Percentiles rank a stretch among this genome's conserved stretches.
Conservation (phyloP, 23 red algal genomes). For the Pyropia yezoensis region DNA sequence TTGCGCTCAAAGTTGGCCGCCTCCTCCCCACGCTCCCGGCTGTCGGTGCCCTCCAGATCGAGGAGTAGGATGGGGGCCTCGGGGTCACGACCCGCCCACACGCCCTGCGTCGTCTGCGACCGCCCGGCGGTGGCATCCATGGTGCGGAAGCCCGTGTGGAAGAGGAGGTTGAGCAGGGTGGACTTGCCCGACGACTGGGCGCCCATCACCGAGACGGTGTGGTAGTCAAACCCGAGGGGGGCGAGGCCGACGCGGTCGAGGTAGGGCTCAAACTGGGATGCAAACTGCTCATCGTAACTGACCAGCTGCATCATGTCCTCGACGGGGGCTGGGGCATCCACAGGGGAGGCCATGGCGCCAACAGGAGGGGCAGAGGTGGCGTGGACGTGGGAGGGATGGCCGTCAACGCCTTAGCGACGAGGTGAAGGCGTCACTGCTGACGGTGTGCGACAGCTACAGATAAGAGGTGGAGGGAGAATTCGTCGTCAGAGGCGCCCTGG, state of each 20-base stretch:
- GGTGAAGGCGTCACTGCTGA: too few species aligned
- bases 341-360: background rate
- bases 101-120: constrained; percentile 91
- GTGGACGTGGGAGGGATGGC: background rate
- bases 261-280: constrained; percentile 41
- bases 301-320: constrained; percentile 68
- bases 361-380: background rate
- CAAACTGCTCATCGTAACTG: constrained; percentile 84
- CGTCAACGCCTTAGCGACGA: too few species aligned
- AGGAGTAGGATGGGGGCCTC: constrained; percentile 56
- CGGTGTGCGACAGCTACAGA: too few species aligned
- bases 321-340: background rate
- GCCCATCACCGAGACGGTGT: constrained; percentile 84
- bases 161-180: constrained; percentile 91
- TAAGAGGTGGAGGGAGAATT: too few species aligned
- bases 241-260: constrained; percentile 19
- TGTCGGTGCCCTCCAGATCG: constrained; percentile 96
- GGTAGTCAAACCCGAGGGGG: constrained; percentile 61
- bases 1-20: constrained; percentile 90
- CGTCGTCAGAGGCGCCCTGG: too few species aligned
- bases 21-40: constrained; percentile 89
- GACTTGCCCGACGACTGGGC: constrained; percentile 93
- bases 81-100: constrained; percentile 76
- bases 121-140: constrained; percentile 80
- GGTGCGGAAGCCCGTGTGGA: constrained; percentile 81